These are phyloP conservation scores for Hypoxylon sp. DNA, from an alignment of 2,329 filamentous ascomycete species.

Conservation along the genomic window DNA sequence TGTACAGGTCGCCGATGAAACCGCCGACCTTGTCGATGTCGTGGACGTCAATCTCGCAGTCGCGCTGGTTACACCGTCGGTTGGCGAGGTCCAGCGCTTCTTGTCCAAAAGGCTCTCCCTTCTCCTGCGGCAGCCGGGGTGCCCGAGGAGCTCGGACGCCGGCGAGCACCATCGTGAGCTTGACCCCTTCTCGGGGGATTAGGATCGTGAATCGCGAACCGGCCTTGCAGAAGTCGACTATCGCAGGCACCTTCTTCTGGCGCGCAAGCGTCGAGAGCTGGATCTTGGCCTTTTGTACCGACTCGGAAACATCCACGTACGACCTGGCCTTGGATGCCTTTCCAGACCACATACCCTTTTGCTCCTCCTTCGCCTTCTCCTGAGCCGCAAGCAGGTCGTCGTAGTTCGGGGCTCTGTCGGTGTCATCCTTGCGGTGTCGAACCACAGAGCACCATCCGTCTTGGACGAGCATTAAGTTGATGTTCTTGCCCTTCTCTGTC, in stretches of 20 bases:
- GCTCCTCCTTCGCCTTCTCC: constrained; percentile 82
- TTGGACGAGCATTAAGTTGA: constrained; percentile 86
- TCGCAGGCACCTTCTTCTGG: constrained; percentile 88
- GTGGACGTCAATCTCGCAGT: constrained; percentile 94
- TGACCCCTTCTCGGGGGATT: constrained; percentile 90
- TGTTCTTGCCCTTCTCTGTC: constrained; percentile 82
- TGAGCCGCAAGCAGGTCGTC: constrained; percentile 85
- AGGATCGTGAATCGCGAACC: constrained; percentile 92
- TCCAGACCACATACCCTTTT: constrained; percentile 93
- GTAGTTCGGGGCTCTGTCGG: constrained; percentile 92
- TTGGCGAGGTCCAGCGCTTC: constrained; percentile 94
- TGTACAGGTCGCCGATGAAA: constrained; percentile 93
- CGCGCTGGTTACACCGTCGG: constrained; percentile 87
- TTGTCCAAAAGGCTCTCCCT: constrained; percentile 91
- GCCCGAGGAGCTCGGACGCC: constrained; percentile 91
- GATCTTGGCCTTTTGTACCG: constrained; percentile 92
- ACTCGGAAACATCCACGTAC: constrained; percentile 91
- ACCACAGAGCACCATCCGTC: constrained; percentile 94
- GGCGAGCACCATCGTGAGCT: constrained; percentile 92
- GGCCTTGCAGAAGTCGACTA: constrained; percentile 98
- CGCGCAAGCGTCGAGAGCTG: constrained; percentile 86
- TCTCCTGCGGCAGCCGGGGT: constrained; percentile 77
- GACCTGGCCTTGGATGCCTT: constrained; percentile 85
- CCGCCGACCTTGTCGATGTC: constrained; percentile 96
- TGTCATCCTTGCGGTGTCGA: constrained; percentile 92